Percentiles rank a stretch among this genome's conserved stretches.
phyloP scores from a whole-genome alignment of 768 basidiomycete genomes.

The Gymnopilus dilepis region DNA sequence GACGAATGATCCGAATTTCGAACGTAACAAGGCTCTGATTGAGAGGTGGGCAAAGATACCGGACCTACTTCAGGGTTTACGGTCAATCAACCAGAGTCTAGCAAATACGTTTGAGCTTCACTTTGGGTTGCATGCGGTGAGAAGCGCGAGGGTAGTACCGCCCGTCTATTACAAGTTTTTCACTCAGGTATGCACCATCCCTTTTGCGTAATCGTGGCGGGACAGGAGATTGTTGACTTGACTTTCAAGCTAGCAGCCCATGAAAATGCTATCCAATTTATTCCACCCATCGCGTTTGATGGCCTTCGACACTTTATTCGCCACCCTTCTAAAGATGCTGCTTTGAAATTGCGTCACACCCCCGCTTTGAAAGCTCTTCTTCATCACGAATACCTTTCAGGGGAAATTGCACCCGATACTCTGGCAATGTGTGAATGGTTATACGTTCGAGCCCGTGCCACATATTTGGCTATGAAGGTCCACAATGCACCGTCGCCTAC shows the following conservation, averaged over 20 bases:
- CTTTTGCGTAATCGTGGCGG: neutral
- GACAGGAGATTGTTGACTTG: neutral
- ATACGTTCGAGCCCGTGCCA: conserved; percentile 6
- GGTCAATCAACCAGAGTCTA: neutral
- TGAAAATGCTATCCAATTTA: conserved; percentile 10
- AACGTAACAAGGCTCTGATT: conserved; percentile 1
- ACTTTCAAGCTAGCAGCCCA: neutral
- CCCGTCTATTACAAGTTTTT: conserved; percentile 2
- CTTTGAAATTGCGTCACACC: neutral
- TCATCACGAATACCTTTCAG: neutral
- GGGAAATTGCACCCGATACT: conserved; percentile 2
- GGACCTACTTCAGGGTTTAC: neutral
- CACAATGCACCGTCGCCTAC: neutral
- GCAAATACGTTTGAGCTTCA: neutral
- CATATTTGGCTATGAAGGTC: neutral
- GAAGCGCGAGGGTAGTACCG: neutral
- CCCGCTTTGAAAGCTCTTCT: neutral
- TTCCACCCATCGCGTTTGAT: neutral
- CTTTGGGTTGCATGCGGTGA: neutral
- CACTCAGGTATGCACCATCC: conserved; percentile 3
- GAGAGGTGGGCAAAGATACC: neutral
- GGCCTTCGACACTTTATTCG: neutral
- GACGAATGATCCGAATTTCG: neutral
- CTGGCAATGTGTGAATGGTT: conserved; percentile 19
- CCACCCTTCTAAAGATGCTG: neutral